Evolutionary conservation across 2,329 filamentous ascomycete species (phyloP), one percentile per base, ranked within the genome.

Genomic region (Alternaria panax): DNA sequence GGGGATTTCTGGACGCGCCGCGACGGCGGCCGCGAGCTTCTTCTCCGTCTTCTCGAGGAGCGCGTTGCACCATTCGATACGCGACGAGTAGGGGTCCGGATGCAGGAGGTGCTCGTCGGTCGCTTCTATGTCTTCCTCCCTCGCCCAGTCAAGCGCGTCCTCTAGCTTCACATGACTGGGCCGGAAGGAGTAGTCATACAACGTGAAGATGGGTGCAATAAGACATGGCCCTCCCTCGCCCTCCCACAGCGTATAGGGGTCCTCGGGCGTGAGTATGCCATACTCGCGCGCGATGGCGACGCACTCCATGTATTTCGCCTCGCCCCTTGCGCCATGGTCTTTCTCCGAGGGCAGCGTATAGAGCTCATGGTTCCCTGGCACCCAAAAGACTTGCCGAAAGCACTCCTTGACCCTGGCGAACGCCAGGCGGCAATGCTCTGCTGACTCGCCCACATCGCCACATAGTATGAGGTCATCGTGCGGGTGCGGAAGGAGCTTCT

Each of bases 141-240:
- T 67, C 2, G 81, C 81, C 81, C 81, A 83, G 2, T 75, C 77
- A 7, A 83, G 61, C 3, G 84, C 85, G 20, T 78, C 73, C 57
- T 84, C 84, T 36, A 82, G 74, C 25, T 77, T 73, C 8, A 87
- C 80, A 45, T 84, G 66, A 2, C 72, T 76, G 0, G 85, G 85
- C 0, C 85, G 78, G 71, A 87, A 87, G 61, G 80, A 84, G 74
- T 87, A 87, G 74, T 87, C 85, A 77, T 87, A 87, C 14, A 87
- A 76, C 1, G 85, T 86, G 77, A 87, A 87, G 50, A 86, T 80
- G 30, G 83, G 85, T 30, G 82, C 84, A 40, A 87, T 80, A 36
- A 87, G 60, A 6, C 77, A 82, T 5, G 81, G 81, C 4, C 78
- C 78, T 22, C 81, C 82, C 7, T 80, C 79, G n/a, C 83, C 84